Base-by-base conservation (phyloP, 2,329 filamentous ascomycete genomes). In the Polytolypa hystricis region DNA sequence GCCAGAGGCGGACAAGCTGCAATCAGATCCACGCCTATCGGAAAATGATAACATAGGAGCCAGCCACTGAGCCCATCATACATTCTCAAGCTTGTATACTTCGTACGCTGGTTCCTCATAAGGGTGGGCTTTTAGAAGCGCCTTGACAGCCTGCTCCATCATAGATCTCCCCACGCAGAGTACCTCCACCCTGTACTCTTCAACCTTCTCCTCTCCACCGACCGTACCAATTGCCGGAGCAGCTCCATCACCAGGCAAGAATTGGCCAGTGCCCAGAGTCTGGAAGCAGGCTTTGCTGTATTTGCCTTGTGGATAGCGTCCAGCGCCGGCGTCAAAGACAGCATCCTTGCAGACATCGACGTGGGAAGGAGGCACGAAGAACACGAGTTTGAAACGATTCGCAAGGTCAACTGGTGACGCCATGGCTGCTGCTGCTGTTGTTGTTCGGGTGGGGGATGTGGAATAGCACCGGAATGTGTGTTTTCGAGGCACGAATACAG, bases 81-180 rank as follows among this genome's bases (percentile, higher is more conserved):
- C 50, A 46, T 61, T 48, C 45, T 66, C 64, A 48, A 64, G 51
- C 42, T 55, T 61, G 42, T 60, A 60, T 15, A 66, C 63, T 42
- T 63, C 61, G 49, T 64, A 64, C 9, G 56, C 59, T 16, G 62
- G 58, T 42, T 64, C 59, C 37, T 66, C 64, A 44, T 66, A 67
- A 4, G 64, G 64, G 55, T 66, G 64, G n/a, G 57, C 56, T 40
- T 53, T 52, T 16, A 60, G 42, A 47, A 67, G 45, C 25, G 53
- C 61, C 41, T 58, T 45, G 11, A 67, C 64, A 2, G 62, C 62
- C 25, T 53, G 44, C 19, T 53, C 33, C 55, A 62, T 58, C 7
- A 58, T 47, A 30, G 52, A 45, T 33, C 52, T 53, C 3, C 61
- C 62, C 18, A 64, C 38, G 39, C 64, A 64, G 40, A 66, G 49